A percentile compares a stretch with the other conserved stretches of the same genome.
phyloP scores from a whole-genome alignment of 2,329 filamentous ascomycete genomes.

The Cladophialophora yegresii region DNA sequence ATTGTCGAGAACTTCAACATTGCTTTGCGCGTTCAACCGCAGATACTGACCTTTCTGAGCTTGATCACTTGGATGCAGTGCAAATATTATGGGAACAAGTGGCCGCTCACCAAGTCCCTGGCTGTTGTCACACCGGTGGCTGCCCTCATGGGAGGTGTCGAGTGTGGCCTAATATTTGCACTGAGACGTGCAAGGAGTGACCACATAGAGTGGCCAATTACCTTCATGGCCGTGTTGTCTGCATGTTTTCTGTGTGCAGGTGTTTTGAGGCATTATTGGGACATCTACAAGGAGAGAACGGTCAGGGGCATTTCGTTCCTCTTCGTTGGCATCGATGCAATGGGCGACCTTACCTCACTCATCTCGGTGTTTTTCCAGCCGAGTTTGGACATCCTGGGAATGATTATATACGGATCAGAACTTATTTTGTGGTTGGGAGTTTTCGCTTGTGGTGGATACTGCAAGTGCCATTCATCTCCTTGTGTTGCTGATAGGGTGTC shows the following conservation, averaged over 20 bases:
- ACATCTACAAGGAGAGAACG: constrained; percentile 66
- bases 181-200: constrained; percentile 51
- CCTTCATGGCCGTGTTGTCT: constrained; percentile 66
- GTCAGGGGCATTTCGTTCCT: constrained; percentile 72
- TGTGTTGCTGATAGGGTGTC: constrained; percentile 5
- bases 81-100: constrained; percentile 59
- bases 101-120: constrained; percentile 54
- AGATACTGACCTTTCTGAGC: constrained; percentile 57
- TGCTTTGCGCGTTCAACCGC: constrained; percentile 57
- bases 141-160: constrained; percentile 59
- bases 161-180: constrained; percentile 62
- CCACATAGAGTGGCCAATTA: constrained; percentile 62
- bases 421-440: constrained; percentile 67
- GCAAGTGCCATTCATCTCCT: constrained; percentile 37
- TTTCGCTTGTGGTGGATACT: constrained; percentile 66
- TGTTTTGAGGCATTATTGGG: constrained; percentile 68
- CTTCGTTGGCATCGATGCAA: constrained; percentile 69
- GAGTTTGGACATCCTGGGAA: constrained; percentile 60
- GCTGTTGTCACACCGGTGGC: constrained; percentile 56
- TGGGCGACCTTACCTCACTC: constrained; percentile 68
- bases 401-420: constrained; percentile 68
- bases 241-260: constrained; percentile 65
- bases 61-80: constrained; percentile 59
- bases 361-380: constrained; percentile 65
- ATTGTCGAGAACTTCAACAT: constrained; percentile 58